Conservation (phyloP, 2,329 filamentous ascomycete species). For the Fusarium sublunatum region DNA sequence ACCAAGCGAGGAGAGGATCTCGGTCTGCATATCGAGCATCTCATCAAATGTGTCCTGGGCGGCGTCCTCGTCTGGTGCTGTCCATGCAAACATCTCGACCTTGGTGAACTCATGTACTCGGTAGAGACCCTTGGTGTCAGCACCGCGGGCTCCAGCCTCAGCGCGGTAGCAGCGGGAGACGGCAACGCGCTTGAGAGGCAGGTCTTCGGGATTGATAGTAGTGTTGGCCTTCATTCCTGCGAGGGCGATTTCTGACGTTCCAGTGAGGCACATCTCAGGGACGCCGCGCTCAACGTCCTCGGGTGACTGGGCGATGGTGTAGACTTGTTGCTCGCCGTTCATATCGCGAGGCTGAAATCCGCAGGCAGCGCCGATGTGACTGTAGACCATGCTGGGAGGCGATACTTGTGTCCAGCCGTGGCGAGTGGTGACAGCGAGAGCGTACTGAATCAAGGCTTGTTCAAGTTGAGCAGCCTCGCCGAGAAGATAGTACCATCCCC, state of each 20-base stretch:
- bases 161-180: constrained; percentile 94
- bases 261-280: constrained; percentile 80
- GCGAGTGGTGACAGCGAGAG: constrained; percentile 76
- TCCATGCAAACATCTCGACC: constrained; percentile 97
- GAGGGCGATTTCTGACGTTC: constrained; percentile 93
- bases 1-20: constrained; percentile 80
- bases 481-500: constrained; percentile 98
- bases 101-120: constrained; percentile 99
- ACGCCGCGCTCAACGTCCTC: constrained; percentile 70
- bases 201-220: constrained; percentile 69
- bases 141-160: constrained; percentile 89
- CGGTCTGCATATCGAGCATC: constrained; percentile 86
- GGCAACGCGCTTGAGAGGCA: constrained; percentile 84
- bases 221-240: constrained; percentile 88
- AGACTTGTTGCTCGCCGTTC: constrained; percentile 92
- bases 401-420: constrained; percentile 83
- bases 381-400: constrained; percentile 91
- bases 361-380: constrained; percentile 88
- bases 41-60: constrained; percentile 78
- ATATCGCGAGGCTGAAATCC: constrained; percentile 95
- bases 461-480: constrained; percentile 94
- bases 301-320: constrained; percentile 75
- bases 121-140: constrained; percentile 93
- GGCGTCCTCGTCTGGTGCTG: constrained; percentile 63
- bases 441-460: constrained; percentile 90